Evolutionary conservation across 2,329 filamentous ascomycete species (phyloP).

Genomic region (Podosphaera aphanis): DNA sequence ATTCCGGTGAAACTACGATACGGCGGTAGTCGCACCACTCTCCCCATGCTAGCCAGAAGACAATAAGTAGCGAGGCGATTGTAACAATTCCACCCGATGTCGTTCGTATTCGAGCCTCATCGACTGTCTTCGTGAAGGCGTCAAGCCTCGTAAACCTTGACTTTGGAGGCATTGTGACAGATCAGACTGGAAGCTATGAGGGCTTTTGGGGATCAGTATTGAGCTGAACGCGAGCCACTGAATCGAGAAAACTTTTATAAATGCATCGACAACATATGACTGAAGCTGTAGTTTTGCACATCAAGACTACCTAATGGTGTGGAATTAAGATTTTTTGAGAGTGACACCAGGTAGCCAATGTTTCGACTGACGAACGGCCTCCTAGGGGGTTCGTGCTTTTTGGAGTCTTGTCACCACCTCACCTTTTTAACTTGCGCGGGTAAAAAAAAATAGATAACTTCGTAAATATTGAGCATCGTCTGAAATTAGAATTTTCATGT

Average conservation of each 20-base stretch:
- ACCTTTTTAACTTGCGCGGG: too few relatives aligned
- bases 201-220: not conserved
- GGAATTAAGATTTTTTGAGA: not conserved
- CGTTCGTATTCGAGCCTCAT: constrained; percentile 88
- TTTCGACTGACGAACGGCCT: too few relatives aligned
- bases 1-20: constrained; percentile 67
- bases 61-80: constrained; percentile 67
- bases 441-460: too few relatives aligned
- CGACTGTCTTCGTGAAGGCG: constrained; percentile 97
- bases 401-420: too few relatives aligned
- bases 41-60: constrained; percentile 73
- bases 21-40: constrained; percentile 90
- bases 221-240: constrained; percentile 7
- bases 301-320: not conserved
- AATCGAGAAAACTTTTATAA: constrained; percentile 4
- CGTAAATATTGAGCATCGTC: too few relatives aligned
- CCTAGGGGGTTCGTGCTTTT: too few relatives aligned
- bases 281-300: not conserved
- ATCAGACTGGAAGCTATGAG: not conserved
- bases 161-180: constrained; percentile 50
- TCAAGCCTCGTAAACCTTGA: constrained; percentile 91
- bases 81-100: constrained; percentile 91
- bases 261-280: constrained; percentile 8
- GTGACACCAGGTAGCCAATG: not conserved
- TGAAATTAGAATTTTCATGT: too few relatives aligned